A percentile compares a stretch with the other conserved stretches of the same genome.
These are phyloP conservation scores for Monsonia emarginata DNA, from an alignment of 441 rosid species.

Conservation along the genomic window DNA sequence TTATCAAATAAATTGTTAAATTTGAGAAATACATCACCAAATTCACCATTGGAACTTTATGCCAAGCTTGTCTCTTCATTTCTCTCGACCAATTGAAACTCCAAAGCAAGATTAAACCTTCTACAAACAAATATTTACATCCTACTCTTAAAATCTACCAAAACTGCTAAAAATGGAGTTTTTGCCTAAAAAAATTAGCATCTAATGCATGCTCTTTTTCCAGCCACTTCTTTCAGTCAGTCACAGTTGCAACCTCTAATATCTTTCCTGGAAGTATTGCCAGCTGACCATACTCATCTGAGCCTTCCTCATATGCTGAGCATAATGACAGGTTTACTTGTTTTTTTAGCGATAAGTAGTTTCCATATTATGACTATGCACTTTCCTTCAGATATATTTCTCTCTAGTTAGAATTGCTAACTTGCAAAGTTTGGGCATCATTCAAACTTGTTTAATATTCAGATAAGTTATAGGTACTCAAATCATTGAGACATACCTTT, in stretches of 20 bases:
- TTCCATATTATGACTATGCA: slow-evolving; percentile 11
- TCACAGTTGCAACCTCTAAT: slow-evolving; percentile 44
- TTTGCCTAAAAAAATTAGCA: too few relatives aligned
- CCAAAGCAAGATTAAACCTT: too few relatives aligned
- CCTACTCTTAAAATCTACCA: too few relatives aligned
- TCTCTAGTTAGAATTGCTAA: slow-evolving; percentile 1
- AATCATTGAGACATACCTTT: not conserved
- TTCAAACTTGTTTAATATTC: not conserved
- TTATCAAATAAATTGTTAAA: too few relatives aligned
- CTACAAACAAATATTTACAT: too few relatives aligned
- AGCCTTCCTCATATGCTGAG: slow-evolving; percentile 38
- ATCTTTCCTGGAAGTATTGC: slow-evolving; percentile 42
- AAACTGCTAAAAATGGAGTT: too few relatives aligned
- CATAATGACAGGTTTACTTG: slow-evolving; percentile 44
- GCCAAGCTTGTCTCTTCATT: too few relatives aligned
- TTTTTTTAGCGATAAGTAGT: slow-evolving; percentile 16
- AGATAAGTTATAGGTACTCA: not conserved
- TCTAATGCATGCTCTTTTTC: slow-evolving; percentile 18
- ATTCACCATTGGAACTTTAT: too few relatives aligned
- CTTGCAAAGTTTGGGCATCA: not conserved
- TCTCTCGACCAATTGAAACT: too few relatives aligned
- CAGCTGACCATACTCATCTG: slow-evolving; percentile 34
- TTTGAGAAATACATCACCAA: too few relatives aligned
- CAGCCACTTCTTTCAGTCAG: slow-evolving; percentile 67
- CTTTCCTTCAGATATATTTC: slow-evolving; percentile 15